Evolutionary conservation across 2,329 filamentous ascomycete genomes (phyloP), one percentile per base, ranked within the genome.

Genomic region (Penicillium oxalicum): DNA sequence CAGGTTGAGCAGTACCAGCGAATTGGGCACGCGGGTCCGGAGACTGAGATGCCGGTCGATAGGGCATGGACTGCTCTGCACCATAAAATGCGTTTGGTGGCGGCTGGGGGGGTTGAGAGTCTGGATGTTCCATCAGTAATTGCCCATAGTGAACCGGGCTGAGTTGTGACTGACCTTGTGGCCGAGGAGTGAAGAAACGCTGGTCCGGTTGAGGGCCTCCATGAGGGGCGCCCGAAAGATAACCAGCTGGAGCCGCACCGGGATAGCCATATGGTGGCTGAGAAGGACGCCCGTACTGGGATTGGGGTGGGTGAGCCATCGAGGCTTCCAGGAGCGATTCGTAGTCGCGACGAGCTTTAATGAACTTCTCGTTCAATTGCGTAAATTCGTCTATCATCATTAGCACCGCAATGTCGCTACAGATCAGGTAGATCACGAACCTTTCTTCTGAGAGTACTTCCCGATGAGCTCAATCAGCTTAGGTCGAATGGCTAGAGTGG

Each of bases 361-460:
- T 97, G 70, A 98, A 98, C 73, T 97, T 97, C 70, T 98, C 93
- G 64, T 98, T 98, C 54, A 98, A 76, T 67, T 97, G 91, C 2
- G 93, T 96, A 65, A 98, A 97, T 69, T 98, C 93, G 70, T 98
- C 93, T 95, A 56, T 8, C 8, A 40, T 13, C 38, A 2, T 12
- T 32, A 48, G 64, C 11, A 65, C 59, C 36, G 11, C 41, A 1
- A 18, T 40, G 18, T n/a, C 26, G 9, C 18, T 3, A 8, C 41
- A 9, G 5, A n/a, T 29, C n/a, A 13, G 28, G 50, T 7, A 18
- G 27, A 11, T 13, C 27, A 50, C 66, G 58, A 73, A 91, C 90
- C 91, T 74, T 98, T 98, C 80, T 95, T 97, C 68, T 98, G 93
- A 8, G 93, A 97, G 67, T 98, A 98, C 69, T 97, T 97, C 54